Evolutionary conservation across 177 flowering plant genomes (phyloP).

Genomic region (Vitis hybrid): DNA sequence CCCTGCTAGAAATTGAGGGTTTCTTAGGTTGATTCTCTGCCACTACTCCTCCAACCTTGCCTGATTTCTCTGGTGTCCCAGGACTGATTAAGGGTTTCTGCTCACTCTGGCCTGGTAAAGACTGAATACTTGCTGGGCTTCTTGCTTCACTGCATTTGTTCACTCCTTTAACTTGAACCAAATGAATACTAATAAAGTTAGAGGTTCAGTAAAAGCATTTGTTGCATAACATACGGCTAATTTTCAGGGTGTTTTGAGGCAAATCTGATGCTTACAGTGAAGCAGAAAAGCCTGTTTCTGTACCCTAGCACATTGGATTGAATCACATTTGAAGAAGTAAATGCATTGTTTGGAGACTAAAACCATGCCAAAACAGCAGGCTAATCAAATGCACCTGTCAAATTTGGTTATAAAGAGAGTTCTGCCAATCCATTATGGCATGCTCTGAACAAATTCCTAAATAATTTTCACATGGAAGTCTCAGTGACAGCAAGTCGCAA

Average conservation of each 20-base stretch:
- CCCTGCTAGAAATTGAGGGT: slow-evolving; percentile 8
- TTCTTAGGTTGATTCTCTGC: slow-evolving; percentile 16
- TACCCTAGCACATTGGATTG: no score
- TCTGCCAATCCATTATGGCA: neutral
- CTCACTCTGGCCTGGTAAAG: slow-evolving; percentile 16
- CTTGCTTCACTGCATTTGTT: slow-evolving; percentile 30
- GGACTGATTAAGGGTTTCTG: slow-evolving; percentile 15
- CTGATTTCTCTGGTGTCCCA: slow-evolving; percentile 7
- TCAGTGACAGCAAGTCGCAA: neutral
- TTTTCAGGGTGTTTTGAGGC: no score
- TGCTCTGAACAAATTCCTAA: neutral
- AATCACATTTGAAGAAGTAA: no score
- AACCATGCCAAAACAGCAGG: no score
- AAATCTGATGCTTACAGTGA: no score
- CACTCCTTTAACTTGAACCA: slow-evolving; percentile 23
- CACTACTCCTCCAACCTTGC: slow-evolving; percentile 8
- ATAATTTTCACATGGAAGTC: neutral
- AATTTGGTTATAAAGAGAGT: neutral
- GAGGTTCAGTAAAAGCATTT: no score
- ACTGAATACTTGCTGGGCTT: slow-evolving; percentile 34
- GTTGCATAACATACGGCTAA: no score
- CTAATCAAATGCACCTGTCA: no score
- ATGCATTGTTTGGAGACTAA: no score
- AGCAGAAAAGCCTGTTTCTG: no score
- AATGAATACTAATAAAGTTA: no score